Evolutionary conservation across 257 asterid genomes (phyloP).

Genomic region (Solanum tarapatanum): DNA sequence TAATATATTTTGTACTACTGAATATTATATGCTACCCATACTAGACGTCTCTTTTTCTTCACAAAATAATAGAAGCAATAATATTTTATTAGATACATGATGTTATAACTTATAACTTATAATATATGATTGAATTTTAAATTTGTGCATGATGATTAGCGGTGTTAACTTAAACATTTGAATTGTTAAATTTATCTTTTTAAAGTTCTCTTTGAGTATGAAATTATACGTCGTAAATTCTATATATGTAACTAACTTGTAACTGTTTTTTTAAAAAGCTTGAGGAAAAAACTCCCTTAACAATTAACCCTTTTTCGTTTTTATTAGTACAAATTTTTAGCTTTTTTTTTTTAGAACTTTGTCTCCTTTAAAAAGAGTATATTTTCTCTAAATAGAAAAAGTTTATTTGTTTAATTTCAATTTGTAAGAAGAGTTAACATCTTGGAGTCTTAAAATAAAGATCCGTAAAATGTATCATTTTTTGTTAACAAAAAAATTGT

Average conservation of each 20-base stretch:
- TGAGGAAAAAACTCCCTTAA: not conserved
- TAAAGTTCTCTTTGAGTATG: too few species aligned
- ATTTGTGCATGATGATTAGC: not conserved
- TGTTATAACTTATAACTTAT: too few species aligned
- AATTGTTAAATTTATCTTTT: not conserved
- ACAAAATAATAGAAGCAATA: not conserved
- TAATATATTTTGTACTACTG: too few species aligned
- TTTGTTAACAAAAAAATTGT: too few species aligned
- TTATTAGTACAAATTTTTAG: not conserved
- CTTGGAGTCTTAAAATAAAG: not conserved
- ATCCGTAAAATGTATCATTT: too few species aligned
- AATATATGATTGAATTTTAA: not conserved
- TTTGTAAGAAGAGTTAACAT: too few species aligned
- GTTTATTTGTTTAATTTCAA: too few species aligned
- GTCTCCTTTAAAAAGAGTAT: not conserved
- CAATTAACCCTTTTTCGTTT: not conserved
- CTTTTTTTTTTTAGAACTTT: not conserved
- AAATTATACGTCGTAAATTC: not conserved
- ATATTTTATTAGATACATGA: not conserved
- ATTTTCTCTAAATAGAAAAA: not conserved
- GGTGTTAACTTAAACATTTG: not conserved
- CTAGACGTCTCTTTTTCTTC: not conserved
- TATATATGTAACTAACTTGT: not conserved
- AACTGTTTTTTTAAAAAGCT: not conserved
- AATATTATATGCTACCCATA: not conserved